Evolutionary conservation across 2,329 filamentous ascomycete genomes (phyloP).

Genomic region (Colletotrichum horii): DNA sequence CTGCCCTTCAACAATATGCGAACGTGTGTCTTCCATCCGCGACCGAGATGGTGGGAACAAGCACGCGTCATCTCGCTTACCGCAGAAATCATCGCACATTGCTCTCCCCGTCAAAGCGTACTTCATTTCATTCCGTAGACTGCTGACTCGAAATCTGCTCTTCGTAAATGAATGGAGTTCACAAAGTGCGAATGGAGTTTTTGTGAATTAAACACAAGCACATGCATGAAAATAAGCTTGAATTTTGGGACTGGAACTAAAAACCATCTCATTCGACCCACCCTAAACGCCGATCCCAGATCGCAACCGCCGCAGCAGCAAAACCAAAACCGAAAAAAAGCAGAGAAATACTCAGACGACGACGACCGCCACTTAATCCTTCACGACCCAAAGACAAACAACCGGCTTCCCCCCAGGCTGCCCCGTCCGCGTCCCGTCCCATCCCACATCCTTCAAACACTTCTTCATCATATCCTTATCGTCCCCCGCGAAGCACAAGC

Average conservation of each 20-base stretch:
- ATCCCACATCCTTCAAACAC: conserved; percentile 62
- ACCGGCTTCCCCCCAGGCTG: conserved; percentile 54
- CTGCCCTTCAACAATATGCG: no score
- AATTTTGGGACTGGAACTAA: not conserved
- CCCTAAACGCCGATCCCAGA: not conserved
- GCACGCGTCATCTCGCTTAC: not conserved
- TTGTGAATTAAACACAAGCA: not conserved
- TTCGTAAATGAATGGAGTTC: not conserved
- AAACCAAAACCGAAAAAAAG: not conserved
- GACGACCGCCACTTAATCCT: conserved; percentile 40
- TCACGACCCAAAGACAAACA: conserved; percentile 66
- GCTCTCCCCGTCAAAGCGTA: no score
- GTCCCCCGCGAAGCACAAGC: conserved; percentile 55
- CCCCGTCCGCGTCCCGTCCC: conserved; percentile 58
- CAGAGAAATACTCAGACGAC: not conserved
- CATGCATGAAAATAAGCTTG: not conserved
- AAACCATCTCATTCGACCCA: not conserved
- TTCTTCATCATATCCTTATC: conserved; percentile 52
- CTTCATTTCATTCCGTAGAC: not conserved
- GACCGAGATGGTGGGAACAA: not conserved
- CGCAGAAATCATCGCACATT: not conserved
- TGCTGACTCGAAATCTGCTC: not conserved
- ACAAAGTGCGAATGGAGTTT: not conserved
- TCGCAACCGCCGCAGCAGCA: not conserved
- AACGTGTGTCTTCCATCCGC: not conserved